phyloP scores from a whole-genome alignment of 163 green algal species.

The Scenedesmus sp. region DNA sequence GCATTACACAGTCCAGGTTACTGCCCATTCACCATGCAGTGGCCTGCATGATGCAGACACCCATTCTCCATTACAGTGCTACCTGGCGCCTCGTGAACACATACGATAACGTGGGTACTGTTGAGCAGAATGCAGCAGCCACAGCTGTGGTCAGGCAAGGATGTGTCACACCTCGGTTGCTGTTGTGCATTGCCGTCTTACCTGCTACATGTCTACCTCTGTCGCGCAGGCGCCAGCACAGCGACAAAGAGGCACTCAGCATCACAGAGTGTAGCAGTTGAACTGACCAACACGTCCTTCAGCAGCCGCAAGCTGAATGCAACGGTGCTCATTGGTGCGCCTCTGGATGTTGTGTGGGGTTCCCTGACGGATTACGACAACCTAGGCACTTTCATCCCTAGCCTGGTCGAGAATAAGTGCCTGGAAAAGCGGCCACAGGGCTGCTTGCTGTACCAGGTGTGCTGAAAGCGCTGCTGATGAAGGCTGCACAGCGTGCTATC shows the following conservation, averaged over 20 bases:
- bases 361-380: conserved; percentile 85
- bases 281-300: conserved; percentile 73
- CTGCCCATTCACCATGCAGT: background rate
- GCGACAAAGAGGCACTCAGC: background rate
- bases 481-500: too few species aligned
- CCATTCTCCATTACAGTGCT: background rate
- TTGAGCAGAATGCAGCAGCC: background rate
- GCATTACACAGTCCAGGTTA: background rate
- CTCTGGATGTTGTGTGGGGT: conserved; percentile 74
- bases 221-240: background rate
- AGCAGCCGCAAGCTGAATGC: conserved; percentile 81
- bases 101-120: background rate
- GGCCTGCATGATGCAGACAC: background rate
- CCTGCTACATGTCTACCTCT: background rate
- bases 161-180: background rate
- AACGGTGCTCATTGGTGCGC: conserved; percentile 71
- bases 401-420: conserved; percentile 84
- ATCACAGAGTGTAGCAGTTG: conserved; percentile 59
- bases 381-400: conserved; percentile 84
- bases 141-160: background rate
- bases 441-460: conserved; percentile 67
- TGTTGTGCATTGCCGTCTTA: background rate
- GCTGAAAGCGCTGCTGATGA: background rate
- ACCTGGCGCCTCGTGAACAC: background rate
- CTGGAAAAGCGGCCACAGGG: conserved; percentile 70